A percentile compares a stretch with the other conserved stretches of the same genome.
phyloP scores from a whole-genome alignment of 352 stramenopile species.

The Phytophthora meadii region DNA sequence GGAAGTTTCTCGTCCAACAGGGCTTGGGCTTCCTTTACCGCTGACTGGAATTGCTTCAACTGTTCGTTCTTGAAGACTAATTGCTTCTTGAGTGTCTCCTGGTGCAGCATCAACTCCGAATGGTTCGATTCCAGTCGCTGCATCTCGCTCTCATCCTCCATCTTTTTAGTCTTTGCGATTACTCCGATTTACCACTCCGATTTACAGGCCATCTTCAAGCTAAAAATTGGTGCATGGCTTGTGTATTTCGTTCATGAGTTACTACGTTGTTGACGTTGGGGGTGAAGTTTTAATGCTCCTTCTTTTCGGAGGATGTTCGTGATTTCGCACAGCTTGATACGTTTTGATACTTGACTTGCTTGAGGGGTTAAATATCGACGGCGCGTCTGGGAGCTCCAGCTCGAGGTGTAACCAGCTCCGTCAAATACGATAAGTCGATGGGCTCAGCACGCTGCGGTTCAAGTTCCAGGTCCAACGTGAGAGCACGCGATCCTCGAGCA shows the following conservation, averaged over 20 bases:
- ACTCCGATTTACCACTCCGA: too few species aligned
- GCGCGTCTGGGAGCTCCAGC: constrained; percentile 22
- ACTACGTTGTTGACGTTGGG: constrained; percentile 24
- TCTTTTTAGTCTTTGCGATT: not conserved
- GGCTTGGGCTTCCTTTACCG: constrained; percentile 42
- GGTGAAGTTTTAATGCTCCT: constrained; percentile 17
- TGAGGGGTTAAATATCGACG: constrained; percentile 39
- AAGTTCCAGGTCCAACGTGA: constrained; percentile 33
- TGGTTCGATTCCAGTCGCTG: constrained; percentile 66
- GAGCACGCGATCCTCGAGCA: constrained; percentile 17
- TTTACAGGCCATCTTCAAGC: not conserved
- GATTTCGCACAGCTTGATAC: constrained; percentile 22
- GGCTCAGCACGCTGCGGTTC: constrained; percentile 34
- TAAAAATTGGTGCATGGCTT: not conserved
- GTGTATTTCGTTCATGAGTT: constrained; percentile 28
- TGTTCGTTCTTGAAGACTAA: constrained; percentile 50
- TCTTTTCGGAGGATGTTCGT: constrained; percentile 21
- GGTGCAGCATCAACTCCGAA: constrained; percentile 63
- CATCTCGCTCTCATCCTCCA: constrained; percentile 46
- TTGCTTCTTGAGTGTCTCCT: constrained; percentile 58
- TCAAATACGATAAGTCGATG: constrained; percentile 61
- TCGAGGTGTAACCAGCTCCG: constrained; percentile 46
- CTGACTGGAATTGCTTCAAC: constrained; percentile 49
- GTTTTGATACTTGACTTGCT: constrained; percentile 7
- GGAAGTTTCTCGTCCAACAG: constrained; percentile 4